Conservation (phyloP, 129 eudicot genomes). For the Flaveria robusta region DNA sequence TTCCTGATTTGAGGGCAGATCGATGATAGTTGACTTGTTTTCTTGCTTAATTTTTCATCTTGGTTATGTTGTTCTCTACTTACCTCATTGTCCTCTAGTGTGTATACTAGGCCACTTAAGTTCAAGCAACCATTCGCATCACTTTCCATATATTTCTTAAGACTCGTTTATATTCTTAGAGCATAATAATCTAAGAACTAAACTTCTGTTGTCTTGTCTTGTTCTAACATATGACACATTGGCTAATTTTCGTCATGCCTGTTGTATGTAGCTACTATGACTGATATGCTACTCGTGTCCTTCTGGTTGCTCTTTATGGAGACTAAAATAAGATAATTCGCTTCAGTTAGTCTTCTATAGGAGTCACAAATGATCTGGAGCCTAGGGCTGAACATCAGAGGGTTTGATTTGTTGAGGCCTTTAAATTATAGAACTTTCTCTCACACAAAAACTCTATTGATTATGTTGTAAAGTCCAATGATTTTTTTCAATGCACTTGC, state of each 20-base stretch:
- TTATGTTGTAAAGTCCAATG: neutral
- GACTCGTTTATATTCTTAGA: neutral
- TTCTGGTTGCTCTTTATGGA: too few relatives aligned
- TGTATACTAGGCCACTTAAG: neutral
- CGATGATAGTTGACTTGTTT: neutral
- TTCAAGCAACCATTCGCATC: neutral
- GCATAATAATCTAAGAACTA: neutral
- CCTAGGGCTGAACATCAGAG: constrained; percentile 9
- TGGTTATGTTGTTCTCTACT: neutral
- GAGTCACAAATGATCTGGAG: neutral
- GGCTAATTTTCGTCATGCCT: neutral
- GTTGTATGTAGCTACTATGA: neutral
- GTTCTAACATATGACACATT: constrained; percentile 16
- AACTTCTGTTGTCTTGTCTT: neutral
- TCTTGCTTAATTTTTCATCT: neutral
- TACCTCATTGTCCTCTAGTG: neutral
- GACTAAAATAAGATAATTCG: too few relatives aligned
- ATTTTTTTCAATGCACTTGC: constrained; percentile 5
- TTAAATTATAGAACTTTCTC: neutral
- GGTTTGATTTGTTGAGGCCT: neutral
- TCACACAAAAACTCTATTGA: neutral
- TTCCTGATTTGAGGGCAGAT: neutral
- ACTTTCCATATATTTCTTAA: neutral
- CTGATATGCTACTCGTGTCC: neutral
- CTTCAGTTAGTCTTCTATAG: neutral